A percentile compares a stretch with the other conserved stretches of the same genome.
These are phyloP conservation scores for Mortierella sp. DNA, from an alignment of 371 early-diverging fungal species.

Conservation along the genomic window DNA sequence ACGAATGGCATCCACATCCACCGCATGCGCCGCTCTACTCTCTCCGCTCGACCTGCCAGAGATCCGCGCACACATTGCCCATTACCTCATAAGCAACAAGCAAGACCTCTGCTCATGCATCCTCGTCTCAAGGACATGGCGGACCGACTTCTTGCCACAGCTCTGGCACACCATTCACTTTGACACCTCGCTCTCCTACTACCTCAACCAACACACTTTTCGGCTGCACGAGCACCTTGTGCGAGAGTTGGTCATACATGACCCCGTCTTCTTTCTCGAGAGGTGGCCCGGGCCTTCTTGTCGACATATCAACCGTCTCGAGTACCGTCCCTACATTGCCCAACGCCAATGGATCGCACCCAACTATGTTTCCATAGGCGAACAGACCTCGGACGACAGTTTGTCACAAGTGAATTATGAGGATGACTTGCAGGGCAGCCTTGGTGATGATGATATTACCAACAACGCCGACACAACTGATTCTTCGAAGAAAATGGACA, in stretches of 20 bases:
- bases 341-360: slow-evolving; percentile 13
- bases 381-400: background rate
- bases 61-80: slow-evolving; percentile 17
- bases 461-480: background rate
- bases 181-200: slow-evolving; percentile 13
- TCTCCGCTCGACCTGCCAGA: slow-evolving; percentile 23
- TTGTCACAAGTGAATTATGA: background rate
- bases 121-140: slow-evolving; percentile 25
- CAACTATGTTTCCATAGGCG: background rate
- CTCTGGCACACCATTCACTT: slow-evolving; percentile 26
- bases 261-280: slow-evolving; percentile 12
- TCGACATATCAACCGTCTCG: slow-evolving; percentile 1
- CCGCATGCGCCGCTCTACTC: too few relatives aligned
- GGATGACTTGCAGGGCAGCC: background rate
- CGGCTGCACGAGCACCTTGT: slow-evolving; percentile 17
- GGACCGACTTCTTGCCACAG: slow-evolving; percentile 13
- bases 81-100: background rate
- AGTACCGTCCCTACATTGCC: slow-evolving; percentile 5
- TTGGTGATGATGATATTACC: background rate
- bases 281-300: background rate
- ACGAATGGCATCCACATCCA: background rate
- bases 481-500: background rate
- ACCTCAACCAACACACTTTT: background rate
- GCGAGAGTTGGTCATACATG: slow-evolving; percentile 17
- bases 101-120: slow-evolving; percentile 16